phyloP scores from a whole-genome alignment of 2,329 filamentous ascomycete genomes.

The Claviceps quebecensis region DNA sequence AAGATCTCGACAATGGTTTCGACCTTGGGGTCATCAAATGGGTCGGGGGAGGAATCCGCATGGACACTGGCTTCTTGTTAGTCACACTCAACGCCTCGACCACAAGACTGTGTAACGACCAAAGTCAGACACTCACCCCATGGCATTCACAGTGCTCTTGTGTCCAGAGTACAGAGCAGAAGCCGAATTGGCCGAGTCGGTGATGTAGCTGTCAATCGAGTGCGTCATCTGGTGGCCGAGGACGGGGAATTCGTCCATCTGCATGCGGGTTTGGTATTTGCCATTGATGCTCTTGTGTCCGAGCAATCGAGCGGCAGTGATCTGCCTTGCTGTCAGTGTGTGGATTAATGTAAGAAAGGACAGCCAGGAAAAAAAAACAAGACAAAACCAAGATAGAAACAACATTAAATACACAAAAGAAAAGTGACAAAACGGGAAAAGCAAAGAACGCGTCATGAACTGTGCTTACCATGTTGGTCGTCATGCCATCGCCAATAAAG shows the following conservation, averaged over 20 bases:
- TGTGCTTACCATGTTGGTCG: constrained; percentile 49
- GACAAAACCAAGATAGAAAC: not conserved
- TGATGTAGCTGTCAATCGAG: constrained; percentile 74
- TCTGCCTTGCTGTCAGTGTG: constrained; percentile 19
- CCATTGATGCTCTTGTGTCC: constrained; percentile 75
- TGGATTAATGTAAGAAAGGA: not conserved
- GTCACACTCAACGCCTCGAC: not conserved
- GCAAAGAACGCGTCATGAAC: fast-evolving
- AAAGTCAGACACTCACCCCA: constrained; percentile 35
- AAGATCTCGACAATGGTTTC: constrained; percentile 73
- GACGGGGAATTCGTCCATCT: constrained; percentile 74
- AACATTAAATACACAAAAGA: not conserved
- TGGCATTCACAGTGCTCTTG: constrained; percentile 70
- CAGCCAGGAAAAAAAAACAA: not conserved
- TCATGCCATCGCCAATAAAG: constrained; percentile 67
- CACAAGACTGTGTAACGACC: not conserved
- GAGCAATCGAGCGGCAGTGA: constrained; percentile 66
- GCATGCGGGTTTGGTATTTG: constrained; percentile 62
- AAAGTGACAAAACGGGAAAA: not conserved
- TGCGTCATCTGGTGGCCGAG: constrained; percentile 82
- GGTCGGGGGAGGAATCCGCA: constrained; percentile 57
- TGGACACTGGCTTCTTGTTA: constrained; percentile 38
- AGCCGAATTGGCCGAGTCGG: constrained; percentile 74
- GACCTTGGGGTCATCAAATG: constrained; percentile 74
- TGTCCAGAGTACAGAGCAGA: constrained; percentile 71